These are phyloP conservation scores for Melanomma pulvis-pyrius DNA, from an alignment of 495 filamentous ascomycete genomes.

Conservation along the genomic window DNA sequence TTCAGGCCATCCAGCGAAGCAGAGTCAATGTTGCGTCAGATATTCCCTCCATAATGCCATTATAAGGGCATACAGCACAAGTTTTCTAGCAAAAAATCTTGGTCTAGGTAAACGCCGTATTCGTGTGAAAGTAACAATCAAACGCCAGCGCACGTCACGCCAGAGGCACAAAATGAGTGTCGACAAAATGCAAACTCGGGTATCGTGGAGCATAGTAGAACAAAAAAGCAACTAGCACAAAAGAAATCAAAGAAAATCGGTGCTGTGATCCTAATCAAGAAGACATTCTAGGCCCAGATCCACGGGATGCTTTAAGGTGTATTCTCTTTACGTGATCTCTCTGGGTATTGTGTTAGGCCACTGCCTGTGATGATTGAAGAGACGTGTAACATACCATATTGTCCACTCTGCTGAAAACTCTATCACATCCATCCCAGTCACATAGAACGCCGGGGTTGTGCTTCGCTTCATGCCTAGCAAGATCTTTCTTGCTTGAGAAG, in stretches of 20 bases:
- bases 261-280: neutral
- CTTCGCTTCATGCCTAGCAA: conserved; percentile 63
- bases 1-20: conserved; percentile 1
- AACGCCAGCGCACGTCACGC: conserved; percentile 22
- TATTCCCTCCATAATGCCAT: neutral
- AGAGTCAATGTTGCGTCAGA: neutral
- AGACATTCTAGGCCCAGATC: neutral
- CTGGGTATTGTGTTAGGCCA: conserved; percentile 29
- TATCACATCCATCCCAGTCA: conserved; percentile 60
- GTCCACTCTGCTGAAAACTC: conserved; percentile 65
- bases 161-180: conserved; percentile 4
- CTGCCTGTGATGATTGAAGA: conserved; percentile 2
- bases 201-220: conserved; percentile 14
- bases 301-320: conserved; percentile 39
- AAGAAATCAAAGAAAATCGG: neutral
- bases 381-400: conserved; percentile 56
- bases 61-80: neutral
- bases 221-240: neutral
- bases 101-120: conserved; percentile 17
- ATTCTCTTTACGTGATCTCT: conserved; percentile 49
- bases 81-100: neutral
- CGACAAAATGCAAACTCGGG: conserved; percentile 9
- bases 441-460: conserved; percentile 64
- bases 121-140: conserved; percentile 8
- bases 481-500: conserved; percentile 68